These are phyloP conservation scores for Fusarium solani-melongenae DNA, from an alignment of 2,329 filamentous ascomycete genomes.

Conservation along the genomic window DNA sequence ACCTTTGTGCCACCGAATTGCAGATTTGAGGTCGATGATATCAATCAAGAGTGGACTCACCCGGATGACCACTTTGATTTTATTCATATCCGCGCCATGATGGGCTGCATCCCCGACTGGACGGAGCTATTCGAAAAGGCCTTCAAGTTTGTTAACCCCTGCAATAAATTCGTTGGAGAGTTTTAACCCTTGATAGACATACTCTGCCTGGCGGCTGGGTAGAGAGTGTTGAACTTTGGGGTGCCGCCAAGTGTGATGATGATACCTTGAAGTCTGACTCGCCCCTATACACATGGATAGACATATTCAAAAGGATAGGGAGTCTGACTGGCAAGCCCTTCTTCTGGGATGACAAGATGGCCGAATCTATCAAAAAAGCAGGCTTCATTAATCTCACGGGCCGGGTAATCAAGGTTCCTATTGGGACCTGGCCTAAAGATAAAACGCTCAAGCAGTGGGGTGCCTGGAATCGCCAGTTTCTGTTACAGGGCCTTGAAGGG, in stretches of 20 bases:
- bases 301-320: conserved; percentile 24
- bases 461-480: conserved; percentile 38
- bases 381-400: conserved; percentile 34
- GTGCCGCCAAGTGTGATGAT: conserved; percentile 40
- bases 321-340: conserved; percentile 29
- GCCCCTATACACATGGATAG: conserved; percentile 32
- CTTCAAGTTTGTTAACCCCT: conserved; percentile 54
- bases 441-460: conserved; percentile 42
- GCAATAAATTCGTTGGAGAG: conserved; percentile 48
- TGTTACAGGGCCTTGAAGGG: conserved; percentile 39
- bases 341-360: conserved; percentile 27
- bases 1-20: conserved; percentile 69
- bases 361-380: conserved; percentile 27
- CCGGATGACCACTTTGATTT: conserved; percentile 63
- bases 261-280: conserved; percentile 27
- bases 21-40: conserved; percentile 73
- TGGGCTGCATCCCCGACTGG: conserved; percentile 51
- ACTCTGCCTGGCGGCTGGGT: conserved; percentile 33
- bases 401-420: conserved; percentile 32
- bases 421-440: conserved; percentile 47
- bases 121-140: conserved; percentile 59
- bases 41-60: conserved; percentile 62
- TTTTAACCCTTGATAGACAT: background rate
- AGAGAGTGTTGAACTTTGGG: conserved; percentile 36
- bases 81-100: conserved; percentile 66